Evolutionary conservation across 75 land plant genomes (phyloP).

Genomic region (Isoetes taiwanensis): DNA sequence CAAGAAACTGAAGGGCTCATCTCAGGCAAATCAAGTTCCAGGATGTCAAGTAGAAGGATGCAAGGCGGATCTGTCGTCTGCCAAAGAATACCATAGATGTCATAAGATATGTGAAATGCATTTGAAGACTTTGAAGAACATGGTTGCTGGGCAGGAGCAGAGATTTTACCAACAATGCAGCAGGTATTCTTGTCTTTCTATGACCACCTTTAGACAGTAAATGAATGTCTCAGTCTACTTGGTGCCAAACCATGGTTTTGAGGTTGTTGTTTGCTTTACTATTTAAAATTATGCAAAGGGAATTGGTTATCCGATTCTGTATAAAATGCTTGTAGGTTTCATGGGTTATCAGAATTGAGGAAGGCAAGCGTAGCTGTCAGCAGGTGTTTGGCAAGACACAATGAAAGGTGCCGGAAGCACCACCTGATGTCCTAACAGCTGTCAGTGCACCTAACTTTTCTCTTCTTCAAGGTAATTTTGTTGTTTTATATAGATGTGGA

Average conservation of each 20-base stretch:
- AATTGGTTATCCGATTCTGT: not conserved
- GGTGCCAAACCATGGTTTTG: not conserved
- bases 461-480: not conserved
- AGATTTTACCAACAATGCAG: conserved; percentile 8
- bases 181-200: not conserved
- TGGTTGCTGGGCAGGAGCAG: not conserved
- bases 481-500: too few relatives aligned
- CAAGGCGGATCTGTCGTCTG: not conserved
- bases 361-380: conserved; percentile 1
- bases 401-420: not conserved
- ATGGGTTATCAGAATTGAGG: not conserved
- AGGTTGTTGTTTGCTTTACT: not conserved
- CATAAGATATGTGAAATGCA: not conserved
- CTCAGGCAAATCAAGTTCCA: not conserved
- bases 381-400: not conserved
- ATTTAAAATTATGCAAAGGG: not conserved
- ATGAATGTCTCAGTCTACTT: not conserved
- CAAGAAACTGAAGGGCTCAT: not conserved
- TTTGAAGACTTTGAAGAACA: not conserved
- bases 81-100: not conserved
- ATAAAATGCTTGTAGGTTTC: not conserved
- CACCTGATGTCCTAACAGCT: not conserved
- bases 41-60: conserved; percentile 2
- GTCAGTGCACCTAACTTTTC: not conserved
- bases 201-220: not conserved